phyloP scores from a whole-genome alignment of 176 grass and related monocot species.

The Oryza meyeriana region DNA sequence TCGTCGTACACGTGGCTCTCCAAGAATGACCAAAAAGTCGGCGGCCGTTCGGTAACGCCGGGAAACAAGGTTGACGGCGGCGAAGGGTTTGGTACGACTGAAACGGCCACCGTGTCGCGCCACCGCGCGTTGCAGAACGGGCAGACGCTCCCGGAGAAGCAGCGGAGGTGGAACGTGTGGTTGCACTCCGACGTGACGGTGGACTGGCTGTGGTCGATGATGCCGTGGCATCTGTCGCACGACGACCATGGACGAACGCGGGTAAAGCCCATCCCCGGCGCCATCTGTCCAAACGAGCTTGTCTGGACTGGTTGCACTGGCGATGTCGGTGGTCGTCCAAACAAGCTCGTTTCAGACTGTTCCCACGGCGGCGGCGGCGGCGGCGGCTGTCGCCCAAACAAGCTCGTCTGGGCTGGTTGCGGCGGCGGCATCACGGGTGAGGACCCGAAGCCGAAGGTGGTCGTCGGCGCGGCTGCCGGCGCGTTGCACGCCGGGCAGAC shows the following conservation, averaged over 20 bases:
- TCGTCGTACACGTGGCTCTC: neutral
- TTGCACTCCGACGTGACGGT: slow-evolving; percentile 39
- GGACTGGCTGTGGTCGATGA: neutral
- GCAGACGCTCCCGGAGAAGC: slow-evolving; percentile 28
- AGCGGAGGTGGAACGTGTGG: slow-evolving; percentile 49
- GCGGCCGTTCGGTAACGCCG: neutral
- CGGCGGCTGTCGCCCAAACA: neutral
- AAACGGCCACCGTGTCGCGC: neutral
- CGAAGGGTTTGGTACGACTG: neutral
- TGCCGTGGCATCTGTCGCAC: slow-evolving; percentile 28
- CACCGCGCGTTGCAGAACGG: slow-evolving; percentile 39
- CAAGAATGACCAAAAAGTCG: neutral
- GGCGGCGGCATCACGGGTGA: too few species aligned
- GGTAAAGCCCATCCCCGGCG: neutral
- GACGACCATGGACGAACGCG: neutral
- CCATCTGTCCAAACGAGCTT: neutral
- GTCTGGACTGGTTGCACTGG: too few species aligned
- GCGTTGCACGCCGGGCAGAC: neutral
- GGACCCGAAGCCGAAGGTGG: neutral
- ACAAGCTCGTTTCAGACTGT: too few species aligned
- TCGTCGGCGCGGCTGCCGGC: neutral
- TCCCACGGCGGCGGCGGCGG: too few species aligned
- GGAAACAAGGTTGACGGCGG: neutral
- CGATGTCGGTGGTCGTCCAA: too few species aligned
- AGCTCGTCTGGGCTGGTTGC: neutral